Evolutionary conservation across 2,329 filamentous ascomycete species (phyloP).

Genomic region (Nothomitra cinnamomea): DNA sequence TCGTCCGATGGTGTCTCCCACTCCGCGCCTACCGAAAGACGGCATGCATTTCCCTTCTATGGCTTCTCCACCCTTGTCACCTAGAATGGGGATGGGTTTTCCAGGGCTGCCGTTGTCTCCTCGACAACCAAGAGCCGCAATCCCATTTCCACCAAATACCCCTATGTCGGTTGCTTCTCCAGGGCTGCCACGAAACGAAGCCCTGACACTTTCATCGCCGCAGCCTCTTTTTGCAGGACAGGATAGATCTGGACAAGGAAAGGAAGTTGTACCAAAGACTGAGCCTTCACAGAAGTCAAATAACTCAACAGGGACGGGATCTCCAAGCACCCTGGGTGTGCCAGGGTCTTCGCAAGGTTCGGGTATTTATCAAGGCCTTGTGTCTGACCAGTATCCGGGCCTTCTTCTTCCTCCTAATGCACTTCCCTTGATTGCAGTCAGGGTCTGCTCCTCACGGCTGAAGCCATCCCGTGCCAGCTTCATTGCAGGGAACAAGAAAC

Average conservation of each 20-base stretch:
- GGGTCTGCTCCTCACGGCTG: slow-evolving; percentile 85
- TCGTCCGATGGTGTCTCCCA: slow-evolving; percentile 39
- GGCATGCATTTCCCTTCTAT: slow-evolving; percentile 26
- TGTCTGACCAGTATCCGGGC: slow-evolving; percentile 74
- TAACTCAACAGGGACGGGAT: background rate
- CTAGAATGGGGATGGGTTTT: slow-evolving; percentile 31
- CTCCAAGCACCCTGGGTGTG: background rate
- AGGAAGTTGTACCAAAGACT: slow-evolving; percentile 9
- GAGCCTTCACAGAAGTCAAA: slow-evolving; percentile 12
- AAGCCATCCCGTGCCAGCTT: slow-evolving; percentile 64
- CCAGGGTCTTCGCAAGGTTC: background rate
- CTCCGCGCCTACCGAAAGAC: slow-evolving; percentile 38
- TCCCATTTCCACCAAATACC: slow-evolving; percentile 54
- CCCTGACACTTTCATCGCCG: slow-evolving; percentile 13
- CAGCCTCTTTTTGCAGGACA: background rate
- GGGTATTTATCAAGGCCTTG: slow-evolving; percentile 39
- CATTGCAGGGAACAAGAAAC: slow-evolving; percentile 57
- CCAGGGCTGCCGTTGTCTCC: slow-evolving; percentile 46
- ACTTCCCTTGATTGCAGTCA: slow-evolving; percentile 67
- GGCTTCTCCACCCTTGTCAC: slow-evolving; percentile 52
- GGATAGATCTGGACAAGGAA: background rate
- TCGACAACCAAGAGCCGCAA: slow-evolving; percentile 54
- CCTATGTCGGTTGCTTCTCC: slow-evolving; percentile 45
- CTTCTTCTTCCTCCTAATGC: slow-evolving; percentile 78
- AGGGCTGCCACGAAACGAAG: slow-evolving; percentile 23